These are phyloP conservation scores for Staphylotrichum longicolle DNA, from an alignment of 495 filamentous ascomycete species.

Conservation along the genomic window DNA sequence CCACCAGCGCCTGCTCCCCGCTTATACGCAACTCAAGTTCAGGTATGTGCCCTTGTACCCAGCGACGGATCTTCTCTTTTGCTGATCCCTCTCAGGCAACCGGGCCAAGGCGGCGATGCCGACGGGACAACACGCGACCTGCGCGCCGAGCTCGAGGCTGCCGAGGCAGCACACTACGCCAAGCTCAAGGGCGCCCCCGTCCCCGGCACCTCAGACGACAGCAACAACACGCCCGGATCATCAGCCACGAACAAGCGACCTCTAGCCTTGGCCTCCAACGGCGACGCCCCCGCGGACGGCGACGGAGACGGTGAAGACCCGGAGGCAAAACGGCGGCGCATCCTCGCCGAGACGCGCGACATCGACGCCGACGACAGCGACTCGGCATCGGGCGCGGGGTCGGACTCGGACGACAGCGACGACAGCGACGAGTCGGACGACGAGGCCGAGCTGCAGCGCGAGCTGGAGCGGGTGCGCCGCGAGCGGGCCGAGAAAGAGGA, in stretches of 20 bases:
- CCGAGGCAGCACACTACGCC: conserved; percentile 83
- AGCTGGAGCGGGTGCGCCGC: conserved; percentile 90
- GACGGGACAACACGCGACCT: conserved; percentile 76
- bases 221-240: conserved; percentile 31
- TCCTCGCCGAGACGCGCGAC: conserved; percentile 83
- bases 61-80: too few species aligned
- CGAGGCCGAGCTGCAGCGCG: conserved; percentile 83
- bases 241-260: conserved; percentile 61
- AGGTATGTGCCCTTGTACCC: conserved; percentile 47
- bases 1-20: conserved; percentile 92
- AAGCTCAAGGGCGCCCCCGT: conserved; percentile 67
- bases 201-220: conserved; percentile 31
- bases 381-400: conserved; percentile 62
- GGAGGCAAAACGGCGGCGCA: conserved; percentile 79
- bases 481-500: conserved; percentile 84
- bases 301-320: conserved; percentile 60
- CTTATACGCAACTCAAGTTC: conserved; percentile 86
- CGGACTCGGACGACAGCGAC: conserved; percentile 51
- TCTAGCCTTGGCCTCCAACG: conserved; percentile 47
- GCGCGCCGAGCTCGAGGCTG: conserved; percentile 82
- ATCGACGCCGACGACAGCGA: conserved; percentile 88
- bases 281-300: conserved; percentile 31
- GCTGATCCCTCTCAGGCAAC: conserved; percentile 52
- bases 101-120: conserved; percentile 83
- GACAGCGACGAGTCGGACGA: conserved; percentile 56